Percentiles rank a stretch among this genome's conserved stretches.
Conservation (phyloP, 2,329 filamentous ascomycete species). For the Ophiosphaerella narmari region DNA sequence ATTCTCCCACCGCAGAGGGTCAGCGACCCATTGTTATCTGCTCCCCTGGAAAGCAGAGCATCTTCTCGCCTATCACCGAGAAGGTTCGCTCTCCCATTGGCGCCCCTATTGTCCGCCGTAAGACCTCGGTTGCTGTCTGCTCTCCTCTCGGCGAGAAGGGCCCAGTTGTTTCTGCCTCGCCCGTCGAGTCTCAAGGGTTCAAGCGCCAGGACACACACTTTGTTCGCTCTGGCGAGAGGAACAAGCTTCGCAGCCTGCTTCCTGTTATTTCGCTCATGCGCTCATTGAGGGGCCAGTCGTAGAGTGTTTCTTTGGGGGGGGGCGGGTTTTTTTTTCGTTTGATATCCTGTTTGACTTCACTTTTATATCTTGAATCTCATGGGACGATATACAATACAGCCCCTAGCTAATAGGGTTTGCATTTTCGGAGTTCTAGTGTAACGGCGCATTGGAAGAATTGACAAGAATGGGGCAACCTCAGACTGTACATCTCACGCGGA, state of each 20-base stretch:
- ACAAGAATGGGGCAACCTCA: slow-evolving; percentile 7
- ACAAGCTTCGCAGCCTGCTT: slow-evolving; percentile 17
- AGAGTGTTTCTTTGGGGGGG: background rate
- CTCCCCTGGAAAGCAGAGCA: slow-evolving; percentile 22
- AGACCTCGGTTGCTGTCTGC: slow-evolving; percentile 23
- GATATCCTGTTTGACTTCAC: background rate
- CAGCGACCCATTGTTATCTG: slow-evolving; percentile 28
- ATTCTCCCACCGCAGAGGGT: slow-evolving; percentile 17
- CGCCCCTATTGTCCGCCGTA: slow-evolving; percentile 25
- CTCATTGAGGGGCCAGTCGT: slow-evolving; percentile 8
- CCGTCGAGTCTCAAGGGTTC: slow-evolving; percentile 12
- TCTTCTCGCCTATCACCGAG: slow-evolving; percentile 23
- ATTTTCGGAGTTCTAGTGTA: background rate
- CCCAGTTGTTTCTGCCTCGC: slow-evolving; percentile 8
- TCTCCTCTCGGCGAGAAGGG: slow-evolving; percentile 19
- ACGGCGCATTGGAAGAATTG: slow-evolving; percentile 5
- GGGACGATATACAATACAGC: background rate
- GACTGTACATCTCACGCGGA: slow-evolving; percentile 9
- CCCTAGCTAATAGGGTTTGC: slow-evolving; percentile 8
- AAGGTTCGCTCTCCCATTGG: slow-evolving; percentile 28
- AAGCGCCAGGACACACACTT: slow-evolving; percentile 24
- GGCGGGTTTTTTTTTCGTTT: background rate
- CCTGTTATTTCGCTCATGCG: slow-evolving; percentile 17
- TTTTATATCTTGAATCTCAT: background rate
- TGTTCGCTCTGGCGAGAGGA: slow-evolving; percentile 22